phyloP scores from a whole-genome alignment of 2,329 filamentous ascomycete species.

The Conoideocrella luteorostrata region DNA sequence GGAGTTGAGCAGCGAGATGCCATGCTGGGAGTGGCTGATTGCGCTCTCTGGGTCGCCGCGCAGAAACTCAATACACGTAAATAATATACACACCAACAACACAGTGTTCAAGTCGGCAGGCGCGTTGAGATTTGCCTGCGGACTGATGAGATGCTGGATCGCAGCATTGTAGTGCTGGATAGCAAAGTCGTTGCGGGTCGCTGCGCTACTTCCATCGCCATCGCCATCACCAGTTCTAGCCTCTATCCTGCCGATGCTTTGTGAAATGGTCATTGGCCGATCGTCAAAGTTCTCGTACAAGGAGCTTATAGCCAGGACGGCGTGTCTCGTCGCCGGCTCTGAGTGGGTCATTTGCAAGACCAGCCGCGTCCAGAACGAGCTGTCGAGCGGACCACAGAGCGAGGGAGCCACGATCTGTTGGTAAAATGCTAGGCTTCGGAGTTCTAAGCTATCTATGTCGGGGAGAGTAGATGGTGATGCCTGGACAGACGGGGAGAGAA shows the following conservation, averaged over 20 bases:
- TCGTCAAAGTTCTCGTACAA: constrained; percentile 27
- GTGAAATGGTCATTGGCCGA: background rate
- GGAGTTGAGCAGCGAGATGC: constrained; percentile 28
- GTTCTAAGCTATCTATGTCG: constrained; percentile 14
- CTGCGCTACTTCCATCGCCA: background rate
- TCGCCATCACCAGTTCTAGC: background rate
- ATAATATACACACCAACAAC: constrained; percentile 34
- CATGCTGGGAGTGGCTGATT: constrained; percentile 31
- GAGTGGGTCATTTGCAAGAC: constrained; percentile 30
- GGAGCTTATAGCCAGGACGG: constrained; percentile 32
- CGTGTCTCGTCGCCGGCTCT: constrained; percentile 31
- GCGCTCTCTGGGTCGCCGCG: constrained; percentile 29
- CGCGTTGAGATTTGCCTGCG: constrained; percentile 1
- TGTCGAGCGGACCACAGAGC: constrained; percentile 28
- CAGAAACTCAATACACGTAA: constrained; percentile 38
- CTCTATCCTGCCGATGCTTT: background rate
- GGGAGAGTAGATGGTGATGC: constrained; percentile 16
- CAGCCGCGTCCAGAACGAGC: constrained; percentile 35
- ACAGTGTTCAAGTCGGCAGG: constrained; percentile 24
- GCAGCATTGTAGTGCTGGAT: constrained; percentile 36
- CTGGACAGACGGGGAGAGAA: constrained; percentile 20
- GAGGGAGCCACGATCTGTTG: constrained; percentile 28
- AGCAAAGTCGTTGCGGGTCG: constrained; percentile 24
- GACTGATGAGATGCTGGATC: constrained; percentile 25
- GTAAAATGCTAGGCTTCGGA: constrained; percentile 31